Evolutionary conservation across 768 basidiomycete genomes (phyloP).

Genomic region (Boletus eberwhitei): DNA sequence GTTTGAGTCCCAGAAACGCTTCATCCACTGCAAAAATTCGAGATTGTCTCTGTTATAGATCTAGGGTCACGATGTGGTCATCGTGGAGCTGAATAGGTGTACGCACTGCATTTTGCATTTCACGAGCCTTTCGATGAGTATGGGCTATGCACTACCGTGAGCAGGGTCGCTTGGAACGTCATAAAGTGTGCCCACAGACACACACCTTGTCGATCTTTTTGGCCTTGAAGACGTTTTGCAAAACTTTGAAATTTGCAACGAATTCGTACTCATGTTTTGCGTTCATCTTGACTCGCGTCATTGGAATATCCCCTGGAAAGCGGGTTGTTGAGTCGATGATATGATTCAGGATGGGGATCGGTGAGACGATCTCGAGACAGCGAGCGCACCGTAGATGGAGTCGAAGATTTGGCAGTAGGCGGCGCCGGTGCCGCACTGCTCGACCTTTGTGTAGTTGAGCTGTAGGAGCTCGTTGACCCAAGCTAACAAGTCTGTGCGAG

Average conservation of each 20-base stretch:
- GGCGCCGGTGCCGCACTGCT: conserved; percentile 87
- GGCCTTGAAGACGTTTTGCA: conserved; percentile 88
- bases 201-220: conserved; percentile 92
- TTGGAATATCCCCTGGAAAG: conserved; percentile 77
- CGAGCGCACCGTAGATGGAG: conserved; percentile 79
- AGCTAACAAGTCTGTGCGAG: conserved; percentile 80
- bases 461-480: conserved; percentile 96
- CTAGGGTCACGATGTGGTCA: conserved; percentile 13
- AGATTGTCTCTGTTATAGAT: conserved; percentile 76
- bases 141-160: conserved; percentile 55
- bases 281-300: conserved; percentile 91
- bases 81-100: background rate
- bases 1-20: conserved; percentile 93
- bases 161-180: background rate
- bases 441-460: conserved; percentile 87
- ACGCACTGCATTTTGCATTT: conserved; percentile 99
- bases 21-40: conserved; percentile 97
- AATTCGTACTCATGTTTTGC: conserved; percentile 97
- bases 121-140: conserved; percentile 89
- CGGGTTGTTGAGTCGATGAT: conserved; percentile 8
- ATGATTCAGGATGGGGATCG: conserved; percentile 17
- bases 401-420: conserved; percentile 96
- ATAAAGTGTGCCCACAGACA: conserved; percentile 28
- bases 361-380: conserved; percentile 7
- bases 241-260: conserved; percentile 90